Evolutionary conservation across 1,284 basidiomycete genomes (phyloP).

Genomic region (Rhizopogon hawkerae): DNA sequence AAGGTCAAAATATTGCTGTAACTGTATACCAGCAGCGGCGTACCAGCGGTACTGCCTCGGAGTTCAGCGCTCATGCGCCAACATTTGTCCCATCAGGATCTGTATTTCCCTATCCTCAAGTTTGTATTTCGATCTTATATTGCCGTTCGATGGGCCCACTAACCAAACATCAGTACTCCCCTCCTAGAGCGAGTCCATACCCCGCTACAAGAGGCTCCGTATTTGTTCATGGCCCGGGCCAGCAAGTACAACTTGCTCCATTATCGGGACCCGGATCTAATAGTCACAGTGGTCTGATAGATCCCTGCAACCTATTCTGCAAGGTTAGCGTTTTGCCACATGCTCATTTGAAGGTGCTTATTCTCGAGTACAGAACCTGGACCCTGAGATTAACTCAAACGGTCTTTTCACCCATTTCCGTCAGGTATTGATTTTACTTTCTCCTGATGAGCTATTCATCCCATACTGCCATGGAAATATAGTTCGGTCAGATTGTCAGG

Average conservation of each 20-base stretch:
- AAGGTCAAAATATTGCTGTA: conserved; percentile 73
- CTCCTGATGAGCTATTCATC: conserved; percentile 11
- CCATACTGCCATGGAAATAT: conserved; percentile 6
- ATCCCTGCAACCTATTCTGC: conserved; percentile 88
- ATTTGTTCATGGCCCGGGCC: conserved; percentile 81
- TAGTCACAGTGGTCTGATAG: conserved; percentile 79
- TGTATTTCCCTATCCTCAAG: conserved; percentile 40
- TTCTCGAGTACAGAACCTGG: conserved; percentile 56
- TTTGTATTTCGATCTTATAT: neutral
- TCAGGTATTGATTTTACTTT: conserved; percentile 39
- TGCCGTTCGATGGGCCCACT: neutral
- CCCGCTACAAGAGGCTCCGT: conserved; percentile 28
- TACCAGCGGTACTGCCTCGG: conserved; percentile 41
- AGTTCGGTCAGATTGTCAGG: conserved; percentile 85
- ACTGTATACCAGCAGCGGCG: conserved; percentile 64
- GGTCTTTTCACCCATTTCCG: conserved; percentile 76
- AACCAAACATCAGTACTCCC: conserved; percentile 44
- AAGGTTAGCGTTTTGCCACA: conserved; percentile 43
- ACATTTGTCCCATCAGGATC: conserved; percentile 64
- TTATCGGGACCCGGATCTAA: conserved; percentile 60
- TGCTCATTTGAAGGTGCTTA: conserved; percentile 7
- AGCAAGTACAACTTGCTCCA: conserved; percentile 80
- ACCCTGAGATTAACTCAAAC: conserved; percentile 77
- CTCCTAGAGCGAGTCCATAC: conserved; percentile 41
- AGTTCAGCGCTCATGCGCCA: conserved; percentile 66